Evolutionary conservation across 2,329 filamentous ascomycete species (phyloP).

Genomic region (Thielaviopsis musarum): DNA sequence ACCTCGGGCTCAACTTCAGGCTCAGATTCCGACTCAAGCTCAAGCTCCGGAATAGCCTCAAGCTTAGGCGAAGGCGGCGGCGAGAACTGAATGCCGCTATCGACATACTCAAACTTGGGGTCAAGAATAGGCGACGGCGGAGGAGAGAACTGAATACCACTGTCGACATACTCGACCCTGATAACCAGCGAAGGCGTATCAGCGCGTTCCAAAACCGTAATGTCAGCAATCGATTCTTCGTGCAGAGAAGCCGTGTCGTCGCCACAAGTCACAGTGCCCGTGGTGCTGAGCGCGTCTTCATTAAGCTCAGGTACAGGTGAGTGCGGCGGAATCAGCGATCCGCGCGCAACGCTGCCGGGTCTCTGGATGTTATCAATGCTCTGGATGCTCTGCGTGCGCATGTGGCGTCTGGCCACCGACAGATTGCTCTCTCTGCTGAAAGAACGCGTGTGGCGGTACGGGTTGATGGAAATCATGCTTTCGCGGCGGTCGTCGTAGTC

Average conservation of each 20-base stretch:
- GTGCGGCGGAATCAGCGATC: slow-evolving; percentile 35
- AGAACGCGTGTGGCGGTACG: slow-evolving; percentile 32
- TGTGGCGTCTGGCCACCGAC: slow-evolving; percentile 27
- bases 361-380: slow-evolving; percentile 22
- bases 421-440: slow-evolving; percentile 40
- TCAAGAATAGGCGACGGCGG: slow-evolving; percentile 50
- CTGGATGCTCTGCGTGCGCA: slow-evolving; percentile 40
- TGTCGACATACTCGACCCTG: slow-evolving; percentile 45
- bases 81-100: slow-evolving; percentile 68
- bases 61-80: slow-evolving; percentile 58
- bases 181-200: slow-evolving; percentile 14
- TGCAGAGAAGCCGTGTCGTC: neutral
- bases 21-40: too few species aligned
- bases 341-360: slow-evolving; percentile 36
- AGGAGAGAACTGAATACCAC: slow-evolving; percentile 68
- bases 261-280: slow-evolving; percentile 5
- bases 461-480: slow-evolving; percentile 35
- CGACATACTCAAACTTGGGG: slow-evolving; percentile 37
- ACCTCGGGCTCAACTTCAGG: too few species aligned
- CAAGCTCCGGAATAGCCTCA: slow-evolving; percentile 15
- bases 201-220: slow-evolving; percentile 8
- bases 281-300: slow-evolving; percentile 28
- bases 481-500: slow-evolving; percentile 50
- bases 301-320: slow-evolving; percentile 35
- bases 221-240: slow-evolving; percentile 4